Percentiles rank a stretch among this genome's conserved stretches.
Evolutionary conservation across 2,329 filamentous ascomycete genomes (phyloP).

Genomic region (Alternaria atra): DNA sequence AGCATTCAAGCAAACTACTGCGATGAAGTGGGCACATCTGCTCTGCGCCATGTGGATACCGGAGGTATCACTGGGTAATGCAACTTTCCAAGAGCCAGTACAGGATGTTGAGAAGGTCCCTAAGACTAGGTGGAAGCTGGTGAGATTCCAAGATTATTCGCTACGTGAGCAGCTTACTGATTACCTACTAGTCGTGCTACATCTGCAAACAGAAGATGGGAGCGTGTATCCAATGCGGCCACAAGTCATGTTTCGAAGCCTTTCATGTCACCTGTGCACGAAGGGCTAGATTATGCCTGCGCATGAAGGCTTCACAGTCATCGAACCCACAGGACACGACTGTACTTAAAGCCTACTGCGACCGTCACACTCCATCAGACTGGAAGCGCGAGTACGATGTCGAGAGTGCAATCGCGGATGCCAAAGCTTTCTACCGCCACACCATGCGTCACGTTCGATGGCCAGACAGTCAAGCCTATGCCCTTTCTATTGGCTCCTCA

Average conservation of each 20-base stretch:
- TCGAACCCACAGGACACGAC: slow-evolving; percentile 81
- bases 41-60: slow-evolving; percentile 99
- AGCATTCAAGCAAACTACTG: slow-evolving; percentile 97
- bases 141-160: slow-evolving; percentile 34
- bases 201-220: slow-evolving; percentile 98
- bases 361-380: slow-evolving; percentile 90
- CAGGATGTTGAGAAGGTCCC: slow-evolving; percentile 98
- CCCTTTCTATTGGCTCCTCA: slow-evolving; percentile 79
- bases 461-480: slow-evolving; percentile 88
- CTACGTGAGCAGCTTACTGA: slow-evolving; percentile 21
- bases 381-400: slow-evolving; percentile 89
- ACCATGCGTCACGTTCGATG: slow-evolving; percentile 90
- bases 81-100: slow-evolving; percentile 97
- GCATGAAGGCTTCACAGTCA: slow-evolving; percentile 92
- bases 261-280: slow-evolving; percentile 98
- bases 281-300: slow-evolving; percentile 84
- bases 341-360: slow-evolving; percentile 91
- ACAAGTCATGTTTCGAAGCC: slow-evolving; percentile 95
- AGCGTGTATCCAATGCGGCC: slow-evolving; percentile 96
- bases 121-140: slow-evolving; percentile 88
- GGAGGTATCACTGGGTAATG: slow-evolving; percentile 93
- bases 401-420: slow-evolving; percentile 78
- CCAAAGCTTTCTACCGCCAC: slow-evolving; percentile 87
- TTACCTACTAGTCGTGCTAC: slow-evolving; percentile 72
- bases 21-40: slow-evolving; percentile 95